Percentiles rank a stretch among this genome's conserved stretches.
Conservation (phyloP, 2,329 filamentous ascomycete genomes). For the Laburnicola sp. region DNA sequence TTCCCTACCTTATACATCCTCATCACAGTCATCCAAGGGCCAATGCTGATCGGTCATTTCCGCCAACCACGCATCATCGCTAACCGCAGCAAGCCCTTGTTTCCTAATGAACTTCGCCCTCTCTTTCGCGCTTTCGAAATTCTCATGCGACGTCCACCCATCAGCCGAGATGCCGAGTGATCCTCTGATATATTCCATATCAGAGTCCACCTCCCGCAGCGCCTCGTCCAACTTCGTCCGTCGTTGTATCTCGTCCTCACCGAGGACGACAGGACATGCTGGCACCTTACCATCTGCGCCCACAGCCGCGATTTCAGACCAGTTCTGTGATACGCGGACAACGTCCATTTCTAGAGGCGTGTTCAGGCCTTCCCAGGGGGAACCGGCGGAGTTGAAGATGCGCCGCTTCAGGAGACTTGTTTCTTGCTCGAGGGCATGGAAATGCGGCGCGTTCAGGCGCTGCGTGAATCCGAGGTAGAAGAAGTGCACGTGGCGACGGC, state of each 20-base stretch:
- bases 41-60: constrained; percentile 27
- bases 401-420: constrained; percentile 24
- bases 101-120: constrained; percentile 18
- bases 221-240: constrained; percentile 21
- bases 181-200: constrained; percentile 23
- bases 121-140: constrained; percentile 25
- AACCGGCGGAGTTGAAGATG: constrained; percentile 27
- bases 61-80: constrained; percentile 23
- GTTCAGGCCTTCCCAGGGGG: constrained; percentile 35
- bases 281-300: constrained; percentile 9
- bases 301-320: constrained; percentile 17
- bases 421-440: constrained; percentile 25
- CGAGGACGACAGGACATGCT: constrained; percentile 22
- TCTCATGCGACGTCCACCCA: constrained; percentile 31
- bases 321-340: constrained; percentile 23
- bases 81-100: constrained; percentile 20
- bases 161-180: constrained; percentile 28
- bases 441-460: constrained; percentile 30
- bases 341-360: constrained; percentile 32
- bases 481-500: constrained; percentile 36
- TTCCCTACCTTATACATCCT: constrained; percentile 18
- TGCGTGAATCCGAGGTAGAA: constrained; percentile 35
- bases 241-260: constrained; percentile 19
- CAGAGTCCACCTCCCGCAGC: constrained; percentile 18
- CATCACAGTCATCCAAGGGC: constrained; percentile 30